These are phyloP conservation scores for Neospermospora avenae DNA, from an alignment of 2,329 filamentous ascomycete genomes.

Conservation along the genomic window DNA sequence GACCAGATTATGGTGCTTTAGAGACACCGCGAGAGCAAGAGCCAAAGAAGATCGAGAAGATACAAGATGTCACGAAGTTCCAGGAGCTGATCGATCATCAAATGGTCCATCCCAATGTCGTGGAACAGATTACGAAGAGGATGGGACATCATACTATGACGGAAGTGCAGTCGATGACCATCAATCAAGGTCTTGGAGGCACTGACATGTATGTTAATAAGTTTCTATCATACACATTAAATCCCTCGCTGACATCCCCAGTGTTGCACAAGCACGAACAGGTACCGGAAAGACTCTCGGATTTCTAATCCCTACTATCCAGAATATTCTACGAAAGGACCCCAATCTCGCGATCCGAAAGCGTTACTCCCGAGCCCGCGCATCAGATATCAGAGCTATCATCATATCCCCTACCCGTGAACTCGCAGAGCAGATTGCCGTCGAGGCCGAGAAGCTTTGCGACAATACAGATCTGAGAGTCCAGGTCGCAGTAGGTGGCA, in stretches of 20 bases:
- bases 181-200: slow-evolving; percentile 71
- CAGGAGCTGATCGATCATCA: slow-evolving; percentile 31
- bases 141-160: slow-evolving; percentile 87
- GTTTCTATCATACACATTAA: background rate
- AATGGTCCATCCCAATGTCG: slow-evolving; percentile 33
- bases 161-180: slow-evolving; percentile 81
- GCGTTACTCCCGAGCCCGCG: slow-evolving; percentile 37
- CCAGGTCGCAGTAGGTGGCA: slow-evolving; percentile 84
- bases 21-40: background rate
- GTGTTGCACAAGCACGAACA: slow-evolving; percentile 91
- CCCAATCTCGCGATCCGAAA: slow-evolving; percentile 47
- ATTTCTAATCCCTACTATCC: slow-evolving; percentile 82
- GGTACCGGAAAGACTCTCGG: slow-evolving; percentile 96
- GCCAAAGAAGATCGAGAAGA: background rate
- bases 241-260: slow-evolving; percentile 36
- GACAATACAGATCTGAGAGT: slow-evolving; percentile 43
- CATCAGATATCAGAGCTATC: slow-evolving; percentile 64
- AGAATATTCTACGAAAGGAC: slow-evolving; percentile 70
- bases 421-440: slow-evolving; percentile 75
- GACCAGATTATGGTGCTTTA: background rate
- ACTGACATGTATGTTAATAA: slow-evolving; percentile 37
- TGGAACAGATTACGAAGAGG: slow-evolving; percentile 56
- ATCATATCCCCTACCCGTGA: slow-evolving; percentile 79
- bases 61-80: slow-evolving; percentile 30
- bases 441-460: slow-evolving; percentile 58